Conservation (phyloP, 352 stramenopile species). For the Pythium myriotylum region DNA sequence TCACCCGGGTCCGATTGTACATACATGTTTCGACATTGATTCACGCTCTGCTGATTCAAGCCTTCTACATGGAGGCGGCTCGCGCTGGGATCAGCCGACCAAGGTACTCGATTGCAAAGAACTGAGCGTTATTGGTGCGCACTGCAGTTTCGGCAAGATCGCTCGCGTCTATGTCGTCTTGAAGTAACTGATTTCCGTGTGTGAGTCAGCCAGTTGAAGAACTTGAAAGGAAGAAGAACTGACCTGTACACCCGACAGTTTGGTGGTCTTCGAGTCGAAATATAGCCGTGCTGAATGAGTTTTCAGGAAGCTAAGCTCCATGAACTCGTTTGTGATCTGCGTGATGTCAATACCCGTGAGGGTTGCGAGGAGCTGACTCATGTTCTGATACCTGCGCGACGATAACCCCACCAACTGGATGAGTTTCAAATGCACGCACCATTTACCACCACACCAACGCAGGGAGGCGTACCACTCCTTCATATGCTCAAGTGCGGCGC, state of each 20-base stretch:
- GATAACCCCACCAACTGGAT: neutral
- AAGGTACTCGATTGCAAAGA: conserved; percentile 63
- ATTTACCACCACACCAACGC: conserved; percentile 1
- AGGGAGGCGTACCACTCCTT: conserved; percentile 55
- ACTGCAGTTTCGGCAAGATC: conserved; percentile 61
- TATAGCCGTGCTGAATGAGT: conserved; percentile 58
- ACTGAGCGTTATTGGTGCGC: conserved; percentile 60
- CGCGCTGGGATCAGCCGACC: conserved; percentile 37
- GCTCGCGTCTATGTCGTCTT: conserved; percentile 31
- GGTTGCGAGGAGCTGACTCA: conserved; percentile 54
- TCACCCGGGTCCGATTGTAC: neutral
- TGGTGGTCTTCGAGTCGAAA: conserved; percentile 56
- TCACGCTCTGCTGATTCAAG: neutral
- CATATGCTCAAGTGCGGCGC: conserved; percentile 70
- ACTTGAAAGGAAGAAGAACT: neutral
- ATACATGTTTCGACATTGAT: neutral
- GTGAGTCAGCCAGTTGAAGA: too few relatives aligned
- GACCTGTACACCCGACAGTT: conserved; percentile 64
- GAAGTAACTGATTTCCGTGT: conserved; percentile 25
- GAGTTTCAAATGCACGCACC: too few relatives aligned
- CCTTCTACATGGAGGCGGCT: neutral
- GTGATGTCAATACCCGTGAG: conserved; percentile 61
- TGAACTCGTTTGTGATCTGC: conserved; percentile 55
- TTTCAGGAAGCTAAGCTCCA: conserved; percentile 61
- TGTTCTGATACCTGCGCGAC: conserved; percentile 57